Percentiles rank a stretch among this genome's conserved stretches.
phyloP scores from a whole-genome alignment of 2,329 filamentous ascomycete genomes.

The Stagonosporopsis cucurbitacearum region DNA sequence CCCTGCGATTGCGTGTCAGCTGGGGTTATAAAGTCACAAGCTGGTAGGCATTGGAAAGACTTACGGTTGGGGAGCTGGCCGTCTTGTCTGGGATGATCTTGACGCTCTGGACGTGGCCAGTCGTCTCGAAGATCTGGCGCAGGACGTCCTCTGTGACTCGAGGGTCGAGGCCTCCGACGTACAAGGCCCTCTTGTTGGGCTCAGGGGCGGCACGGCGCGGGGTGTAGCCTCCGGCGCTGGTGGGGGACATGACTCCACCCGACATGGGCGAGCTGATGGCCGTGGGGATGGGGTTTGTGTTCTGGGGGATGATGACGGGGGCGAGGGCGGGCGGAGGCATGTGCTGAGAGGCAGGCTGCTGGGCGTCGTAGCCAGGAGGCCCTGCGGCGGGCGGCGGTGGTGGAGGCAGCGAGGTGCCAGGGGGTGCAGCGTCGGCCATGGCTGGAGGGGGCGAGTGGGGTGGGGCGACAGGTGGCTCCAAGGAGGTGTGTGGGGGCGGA shows the following conservation, averaged over 20 bases:
- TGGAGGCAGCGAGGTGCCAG: conserved; percentile 69
- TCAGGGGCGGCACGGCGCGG: conserved; percentile 87
- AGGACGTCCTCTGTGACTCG: conserved; percentile 95
- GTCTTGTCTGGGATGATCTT: conserved; percentile 99
- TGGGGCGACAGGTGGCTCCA: conserved; percentile 2
- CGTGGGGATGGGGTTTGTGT: conserved; percentile 93
- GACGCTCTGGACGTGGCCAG: conserved; percentile 95
- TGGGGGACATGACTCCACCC: conserved; percentile 81
- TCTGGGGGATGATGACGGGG: conserved; percentile 85
- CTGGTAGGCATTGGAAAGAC: conserved; percentile 10
- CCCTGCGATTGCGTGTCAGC: conserved; percentile 66
- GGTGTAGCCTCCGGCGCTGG: conserved; percentile 74
- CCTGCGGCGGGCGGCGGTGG: conserved; percentile 72
- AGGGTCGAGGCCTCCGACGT: conserved; percentile 93
- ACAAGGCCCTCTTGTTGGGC: conserved; percentile 97
- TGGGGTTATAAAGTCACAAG: conserved; percentile 15
- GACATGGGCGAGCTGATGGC: conserved; percentile 89
- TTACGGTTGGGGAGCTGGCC: conserved; percentile 65
- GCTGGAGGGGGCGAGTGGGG: conserved; percentile 35
- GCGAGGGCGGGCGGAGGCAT: conserved; percentile 91
- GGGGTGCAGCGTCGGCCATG: conserved; percentile 80
- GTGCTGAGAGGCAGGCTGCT: conserved; percentile 59
- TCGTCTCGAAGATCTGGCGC: conserved; percentile 98
- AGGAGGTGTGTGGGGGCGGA: conserved; percentile 1
- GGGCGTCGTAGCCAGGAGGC: conserved; percentile 79